phyloP scores from a whole-genome alignment of 2,329 filamentous ascomycete genomes.

The Claviceps arundinis region DNA sequence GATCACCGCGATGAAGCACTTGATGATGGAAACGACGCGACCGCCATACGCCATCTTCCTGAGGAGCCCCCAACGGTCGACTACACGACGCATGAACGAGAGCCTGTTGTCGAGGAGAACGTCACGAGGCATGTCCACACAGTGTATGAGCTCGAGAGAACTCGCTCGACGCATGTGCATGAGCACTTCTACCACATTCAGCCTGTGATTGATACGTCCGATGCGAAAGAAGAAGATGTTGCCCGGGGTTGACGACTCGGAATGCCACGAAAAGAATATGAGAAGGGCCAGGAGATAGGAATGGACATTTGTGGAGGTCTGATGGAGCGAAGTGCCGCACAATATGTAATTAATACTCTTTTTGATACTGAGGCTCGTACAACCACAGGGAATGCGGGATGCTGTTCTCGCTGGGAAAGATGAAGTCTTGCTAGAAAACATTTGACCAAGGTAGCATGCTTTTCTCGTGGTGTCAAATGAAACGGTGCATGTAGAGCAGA shows the following conservation, averaged over 20 bases:
- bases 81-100: background rate
- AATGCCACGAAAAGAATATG: background rate
- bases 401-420: too few relatives aligned
- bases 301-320: background rate
- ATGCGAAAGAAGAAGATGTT: background rate
- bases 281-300: too few relatives aligned
- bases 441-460: too few relatives aligned
- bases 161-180: conserved; percentile 3
- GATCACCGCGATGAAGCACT: too few relatives aligned
- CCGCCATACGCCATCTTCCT: background rate
- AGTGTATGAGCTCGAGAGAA: background rate
- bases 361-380: too few relatives aligned
- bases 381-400: too few relatives aligned
- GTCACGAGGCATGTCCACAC: conserved; percentile 1
- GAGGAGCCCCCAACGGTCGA: background rate
- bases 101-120: conserved; percentile 2
- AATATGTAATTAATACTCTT: too few relatives aligned
- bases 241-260: background rate
- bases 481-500: too few relatives aligned
- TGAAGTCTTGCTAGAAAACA: too few relatives aligned
- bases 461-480: too few relatives aligned
- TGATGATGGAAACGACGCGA: background rate
- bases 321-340: too few relatives aligned
- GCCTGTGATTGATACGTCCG: background rate
- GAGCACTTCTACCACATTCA: conserved; percentile 2